phyloP scores from a whole-genome alignment of 306 rosid genomes.

The Castanopsis chinensis region DNA sequence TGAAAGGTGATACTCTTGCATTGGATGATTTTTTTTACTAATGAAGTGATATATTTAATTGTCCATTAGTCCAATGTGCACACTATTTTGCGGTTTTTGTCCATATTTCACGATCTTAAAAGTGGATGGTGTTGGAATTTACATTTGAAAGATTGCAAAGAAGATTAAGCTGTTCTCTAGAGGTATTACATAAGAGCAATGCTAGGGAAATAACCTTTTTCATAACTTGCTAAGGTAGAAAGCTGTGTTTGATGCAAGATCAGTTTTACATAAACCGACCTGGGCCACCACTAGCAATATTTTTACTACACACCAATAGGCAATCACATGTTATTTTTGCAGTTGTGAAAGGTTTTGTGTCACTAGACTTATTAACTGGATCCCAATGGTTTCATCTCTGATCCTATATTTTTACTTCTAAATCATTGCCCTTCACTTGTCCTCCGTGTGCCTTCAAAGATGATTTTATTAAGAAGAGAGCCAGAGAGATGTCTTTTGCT shows the following conservation, averaged over 20 bases:
- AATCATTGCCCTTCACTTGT: not conserved
- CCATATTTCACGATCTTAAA: no score
- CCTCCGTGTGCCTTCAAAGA: not conserved
- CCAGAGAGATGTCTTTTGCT: no score
- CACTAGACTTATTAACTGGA: not conserved
- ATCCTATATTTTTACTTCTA: not conserved
- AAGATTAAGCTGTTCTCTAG: not conserved
- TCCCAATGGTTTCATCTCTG: not conserved
- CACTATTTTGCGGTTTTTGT: not conserved
- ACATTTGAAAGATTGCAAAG: no score
- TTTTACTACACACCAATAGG: no score
- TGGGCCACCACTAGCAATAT: no score
- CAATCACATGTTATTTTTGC: no score
- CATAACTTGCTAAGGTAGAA: no score
- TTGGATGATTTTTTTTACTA: not conserved
- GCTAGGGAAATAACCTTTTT: no score
- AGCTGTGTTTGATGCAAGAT: no score
- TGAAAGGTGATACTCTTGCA: not conserved
- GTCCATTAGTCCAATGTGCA: not conserved
- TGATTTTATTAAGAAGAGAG: no score
- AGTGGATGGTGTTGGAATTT: no score
- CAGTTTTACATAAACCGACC: no score
- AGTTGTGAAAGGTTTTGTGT: not conserved
- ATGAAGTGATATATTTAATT: constrained; percentile 8
- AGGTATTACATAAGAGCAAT: not conserved